phyloP scores from a whole-genome alignment of 2,329 filamentous ascomycete species.

The Aspergillus luchuensis region DNA sequence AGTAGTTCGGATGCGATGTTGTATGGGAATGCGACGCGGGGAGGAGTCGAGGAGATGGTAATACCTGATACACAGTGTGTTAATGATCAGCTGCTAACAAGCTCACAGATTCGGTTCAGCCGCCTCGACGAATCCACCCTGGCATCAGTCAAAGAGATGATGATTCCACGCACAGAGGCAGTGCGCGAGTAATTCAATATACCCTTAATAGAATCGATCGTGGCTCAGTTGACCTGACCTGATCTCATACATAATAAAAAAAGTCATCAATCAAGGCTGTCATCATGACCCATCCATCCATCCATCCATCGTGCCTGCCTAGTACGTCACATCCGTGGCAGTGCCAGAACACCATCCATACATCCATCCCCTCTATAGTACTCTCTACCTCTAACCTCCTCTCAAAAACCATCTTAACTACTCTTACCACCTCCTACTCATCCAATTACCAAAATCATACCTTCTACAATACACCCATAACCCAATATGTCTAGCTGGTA shows the following conservation, averaged over 20 bases:
- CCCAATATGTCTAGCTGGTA: not conserved
- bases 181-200: constrained; percentile 23
- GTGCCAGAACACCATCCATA: not conserved
- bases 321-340: not conserved
- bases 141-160: constrained; percentile 39
- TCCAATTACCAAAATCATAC: not conserved
- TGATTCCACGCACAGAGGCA: constrained; percentile 32
- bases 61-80: not conserved
- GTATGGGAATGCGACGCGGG: constrained; percentile 64
- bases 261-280: not conserved
- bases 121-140: constrained; percentile 39
- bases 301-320: not conserved
- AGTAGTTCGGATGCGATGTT: constrained; percentile 79
- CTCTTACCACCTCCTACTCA: too few relatives aligned
- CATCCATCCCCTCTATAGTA: not conserved
- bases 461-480: constrained; percentile 6
- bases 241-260: not conserved
- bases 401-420: not conserved
- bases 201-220: not conserved
- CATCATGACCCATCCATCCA: not conserved
- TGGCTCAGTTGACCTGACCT: constrained; percentile 1
- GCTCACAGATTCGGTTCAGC: constrained; percentile 42
- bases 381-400: not conserved
- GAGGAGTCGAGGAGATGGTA: constrained; percentile 70
- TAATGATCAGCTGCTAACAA: constrained; percentile 13